Conservation (phyloP, 164 flowering plant species). For the Tetracentron sinense region DNA sequence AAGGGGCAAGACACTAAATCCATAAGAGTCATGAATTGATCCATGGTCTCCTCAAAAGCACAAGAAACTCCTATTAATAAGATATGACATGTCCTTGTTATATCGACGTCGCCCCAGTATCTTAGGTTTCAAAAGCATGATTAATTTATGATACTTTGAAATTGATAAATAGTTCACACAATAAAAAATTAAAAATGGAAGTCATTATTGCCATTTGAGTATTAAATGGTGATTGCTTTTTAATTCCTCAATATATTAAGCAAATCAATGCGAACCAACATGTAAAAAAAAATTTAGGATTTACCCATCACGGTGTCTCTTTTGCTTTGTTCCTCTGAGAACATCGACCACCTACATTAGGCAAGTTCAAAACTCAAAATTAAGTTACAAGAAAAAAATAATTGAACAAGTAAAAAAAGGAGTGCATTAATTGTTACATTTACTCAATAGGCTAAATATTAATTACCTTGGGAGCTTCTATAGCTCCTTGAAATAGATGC, state of each 20-base stretch:
- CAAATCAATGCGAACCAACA: neutral
- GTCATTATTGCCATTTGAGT: too few relatives aligned
- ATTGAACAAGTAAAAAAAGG: neutral
- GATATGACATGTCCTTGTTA: too few relatives aligned
- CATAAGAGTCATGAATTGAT: too few relatives aligned
- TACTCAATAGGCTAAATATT: neutral
- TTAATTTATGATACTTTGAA: too few relatives aligned
- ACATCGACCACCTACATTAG: constrained; percentile 72
- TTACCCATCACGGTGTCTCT: constrained; percentile 93
- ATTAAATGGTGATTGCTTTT: neutral
- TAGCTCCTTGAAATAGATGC: constrained; percentile 63
- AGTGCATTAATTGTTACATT: neutral
- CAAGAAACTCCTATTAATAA: too few relatives aligned
- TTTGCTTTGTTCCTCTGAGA: constrained; percentile 70
- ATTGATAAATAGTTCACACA: too few relatives aligned
- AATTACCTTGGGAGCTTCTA: constrained; percentile 67
- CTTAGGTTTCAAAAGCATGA: too few relatives aligned
- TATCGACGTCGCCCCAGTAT: too few relatives aligned
- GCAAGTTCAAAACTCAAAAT: neutral
- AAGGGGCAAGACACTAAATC: too few relatives aligned
- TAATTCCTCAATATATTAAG: neutral
- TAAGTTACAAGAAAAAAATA: neutral
- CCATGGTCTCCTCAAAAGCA: too few relatives aligned
- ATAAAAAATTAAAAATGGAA: too few relatives aligned
- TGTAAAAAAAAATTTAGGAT: constrained; percentile 11